Percentiles rank a stretch among this genome's conserved stretches.
These are phyloP conservation scores for Aspergillus flavus DNA, from an alignment of 2,329 filamentous ascomycete species.

Conservation along the genomic window DNA sequence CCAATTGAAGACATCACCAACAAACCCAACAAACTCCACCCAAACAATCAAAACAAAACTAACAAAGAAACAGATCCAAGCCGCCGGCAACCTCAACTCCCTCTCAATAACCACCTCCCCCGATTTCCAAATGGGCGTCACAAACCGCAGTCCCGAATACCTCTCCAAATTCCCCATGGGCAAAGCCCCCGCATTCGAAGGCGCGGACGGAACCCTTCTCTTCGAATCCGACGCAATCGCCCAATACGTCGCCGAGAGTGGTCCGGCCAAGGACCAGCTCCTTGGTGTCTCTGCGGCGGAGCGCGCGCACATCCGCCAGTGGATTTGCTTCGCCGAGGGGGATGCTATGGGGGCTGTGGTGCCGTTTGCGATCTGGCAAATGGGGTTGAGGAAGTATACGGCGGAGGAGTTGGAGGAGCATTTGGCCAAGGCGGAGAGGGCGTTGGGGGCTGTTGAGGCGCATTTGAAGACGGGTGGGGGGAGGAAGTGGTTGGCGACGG, in stretches of 20 bases:
- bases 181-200: conserved; percentile 56
- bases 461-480: conserved; percentile 25
- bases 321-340: conserved; percentile 48
- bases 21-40: background rate
- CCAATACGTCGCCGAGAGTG: conserved; percentile 50
- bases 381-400: conserved; percentile 22
- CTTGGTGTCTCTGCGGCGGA: conserved; percentile 48
- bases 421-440: conserved; percentile 25
- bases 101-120: conserved; percentile 26
- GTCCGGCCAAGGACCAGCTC: conserved; percentile 50
- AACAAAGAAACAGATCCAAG: conserved; percentile 28
- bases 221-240: conserved; percentile 53
- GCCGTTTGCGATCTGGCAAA: conserved; percentile 24
- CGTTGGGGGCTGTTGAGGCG: conserved; percentile 8
- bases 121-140: conserved; percentile 46
- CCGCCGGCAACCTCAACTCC: conserved; percentile 41
- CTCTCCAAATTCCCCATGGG: conserved; percentile 56
- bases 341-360: conserved; percentile 26
- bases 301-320: conserved; percentile 49
- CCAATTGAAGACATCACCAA: background rate
- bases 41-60: background rate
- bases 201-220: conserved; percentile 47
- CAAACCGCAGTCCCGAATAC: conserved; percentile 51
- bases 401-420: conserved; percentile 22
- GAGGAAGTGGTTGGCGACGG: conserved; percentile 26